These are phyloP conservation scores for Cryomyces antarcticus DNA, from an alignment of 495 filamentous ascomycete genomes.

Conservation along the genomic window DNA sequence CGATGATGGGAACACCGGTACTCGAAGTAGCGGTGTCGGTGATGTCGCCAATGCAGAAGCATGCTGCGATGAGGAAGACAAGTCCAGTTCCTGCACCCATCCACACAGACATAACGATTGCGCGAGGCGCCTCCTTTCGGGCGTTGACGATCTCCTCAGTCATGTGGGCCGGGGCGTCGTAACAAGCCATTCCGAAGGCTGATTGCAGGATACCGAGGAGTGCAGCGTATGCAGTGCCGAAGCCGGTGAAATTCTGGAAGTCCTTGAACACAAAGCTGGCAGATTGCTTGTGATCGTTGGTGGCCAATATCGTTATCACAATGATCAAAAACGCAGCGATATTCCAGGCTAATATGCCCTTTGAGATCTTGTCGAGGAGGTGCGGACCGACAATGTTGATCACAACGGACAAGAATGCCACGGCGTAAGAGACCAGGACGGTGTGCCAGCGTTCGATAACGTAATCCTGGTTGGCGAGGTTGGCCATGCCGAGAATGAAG, in stretches of 20 bases:
- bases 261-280: slow-evolving; percentile 34
- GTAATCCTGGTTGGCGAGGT: slow-evolving; percentile 31
- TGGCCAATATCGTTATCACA: slow-evolving; percentile 29
- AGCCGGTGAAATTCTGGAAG: slow-evolving; percentile 37
- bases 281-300: slow-evolving; percentile 32
- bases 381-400: slow-evolving; percentile 32
- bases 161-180: slow-evolving; percentile 27
- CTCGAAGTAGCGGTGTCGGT: slow-evolving; percentile 16
- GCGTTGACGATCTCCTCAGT: slow-evolving; percentile 31
- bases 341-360: slow-evolving; percentile 33
- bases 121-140: slow-evolving; percentile 29
- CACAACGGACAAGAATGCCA: slow-evolving; percentile 22
- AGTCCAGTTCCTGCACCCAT: slow-evolving; percentile 31
- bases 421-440: slow-evolving; percentile 29
- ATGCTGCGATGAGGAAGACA: slow-evolving; percentile 26
- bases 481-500: slow-evolving; percentile 33
- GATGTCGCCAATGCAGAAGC: slow-evolving; percentile 30
- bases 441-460: slow-evolving; percentile 36
- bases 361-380: slow-evolving; percentile 30
- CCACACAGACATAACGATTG: slow-evolving; percentile 33
- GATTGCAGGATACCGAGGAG: slow-evolving; percentile 35
- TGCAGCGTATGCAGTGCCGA: slow-evolving; percentile 27
- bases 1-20: slow-evolving; percentile 19
- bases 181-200: slow-evolving; percentile 37
- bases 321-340: slow-evolving; percentile 30